Evolutionary conservation across 2,329 filamentous ascomycete genomes (phyloP).

Genomic region (Paraconiothyrium brasiliense): DNA sequence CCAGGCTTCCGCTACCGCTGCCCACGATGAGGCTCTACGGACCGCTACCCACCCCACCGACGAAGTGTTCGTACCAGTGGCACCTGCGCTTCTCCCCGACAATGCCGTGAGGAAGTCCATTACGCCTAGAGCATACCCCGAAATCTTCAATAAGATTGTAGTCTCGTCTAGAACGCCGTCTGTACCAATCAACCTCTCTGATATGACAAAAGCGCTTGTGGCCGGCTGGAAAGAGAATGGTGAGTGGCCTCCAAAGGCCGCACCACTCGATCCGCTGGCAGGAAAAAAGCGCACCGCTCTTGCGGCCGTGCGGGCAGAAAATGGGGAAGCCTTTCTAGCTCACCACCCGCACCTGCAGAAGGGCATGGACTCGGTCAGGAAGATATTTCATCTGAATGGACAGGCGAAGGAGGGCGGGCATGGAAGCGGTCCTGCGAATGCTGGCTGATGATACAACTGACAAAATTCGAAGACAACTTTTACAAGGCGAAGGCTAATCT

Average conservation of each 20-base stretch:
- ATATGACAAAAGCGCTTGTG: constrained; percentile 83
- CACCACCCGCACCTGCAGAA: constrained; percentile 54
- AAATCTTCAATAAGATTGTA: constrained; percentile 90
- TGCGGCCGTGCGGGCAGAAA: constrained; percentile 25
- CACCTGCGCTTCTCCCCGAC: constrained; percentile 73
- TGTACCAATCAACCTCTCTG: constrained; percentile 85
- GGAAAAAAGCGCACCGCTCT: constrained; percentile 46
- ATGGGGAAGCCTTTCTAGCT: constrained; percentile 40
- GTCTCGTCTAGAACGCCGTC: constrained; percentile 81
- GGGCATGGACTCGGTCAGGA: constrained; percentile 56
- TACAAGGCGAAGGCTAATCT: neutral
- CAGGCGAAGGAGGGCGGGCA: constrained; percentile 20
- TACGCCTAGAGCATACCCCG: constrained; percentile 75
- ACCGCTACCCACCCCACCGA: neutral
- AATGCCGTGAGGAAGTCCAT: constrained; percentile 84
- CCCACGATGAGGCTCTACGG: neutral
- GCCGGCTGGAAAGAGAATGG: constrained; percentile 92
- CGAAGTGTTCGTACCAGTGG: constrained; percentile 72
- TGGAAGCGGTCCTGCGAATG: neutral
- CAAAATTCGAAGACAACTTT: neutral
- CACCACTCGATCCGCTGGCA: constrained; percentile 58
- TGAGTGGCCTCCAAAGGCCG: constrained; percentile 82
- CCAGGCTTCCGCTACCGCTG: constrained; percentile 12
- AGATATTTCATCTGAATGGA: constrained; percentile 53
- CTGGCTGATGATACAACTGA: constrained; percentile 2